These are phyloP conservation scores for Inosperma sp. DNA, from an alignment of 768 basidiomycete species.

Conservation along the genomic window DNA sequence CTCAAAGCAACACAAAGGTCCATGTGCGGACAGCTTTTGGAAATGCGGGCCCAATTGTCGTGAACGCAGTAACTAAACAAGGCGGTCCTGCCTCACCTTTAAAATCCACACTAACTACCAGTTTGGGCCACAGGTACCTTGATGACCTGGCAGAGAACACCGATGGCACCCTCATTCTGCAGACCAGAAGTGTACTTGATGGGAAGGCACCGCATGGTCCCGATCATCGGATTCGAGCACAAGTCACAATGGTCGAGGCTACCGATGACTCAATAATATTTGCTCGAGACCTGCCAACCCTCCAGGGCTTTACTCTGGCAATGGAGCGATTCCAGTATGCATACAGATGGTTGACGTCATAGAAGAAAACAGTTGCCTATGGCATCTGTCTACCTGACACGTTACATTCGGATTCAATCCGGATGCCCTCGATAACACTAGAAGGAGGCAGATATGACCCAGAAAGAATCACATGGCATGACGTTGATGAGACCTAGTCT, in stretches of 20 bases:
- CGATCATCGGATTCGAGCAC: neutral
- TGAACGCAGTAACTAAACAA: constrained; percentile 27
- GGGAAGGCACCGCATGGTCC: neutral
- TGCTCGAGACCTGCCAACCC: neutral
- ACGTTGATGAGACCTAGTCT: no score
- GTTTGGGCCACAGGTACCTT: constrained; percentile 19
- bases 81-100: constrained; percentile 23
- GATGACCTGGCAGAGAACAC: constrained; percentile 11
- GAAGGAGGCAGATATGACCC: no score
- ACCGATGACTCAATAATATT: constrained; percentile 9
- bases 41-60: constrained; percentile 16
- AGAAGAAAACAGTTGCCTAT: neutral
- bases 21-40: constrained; percentile 26
- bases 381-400: no score
- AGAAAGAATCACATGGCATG: no score
- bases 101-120: constrained; percentile 26
- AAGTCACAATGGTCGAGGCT: constrained; percentile 6
- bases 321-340: no score
- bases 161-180: neutral
- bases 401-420: no score
- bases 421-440: no score
- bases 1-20: constrained; percentile 19
- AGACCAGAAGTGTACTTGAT: neutral
- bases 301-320: neutral
- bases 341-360: neutral